Base-by-base conservation (phyloP, 108 stramenopile genomes). In the Thalassiosira profunda region DNA sequence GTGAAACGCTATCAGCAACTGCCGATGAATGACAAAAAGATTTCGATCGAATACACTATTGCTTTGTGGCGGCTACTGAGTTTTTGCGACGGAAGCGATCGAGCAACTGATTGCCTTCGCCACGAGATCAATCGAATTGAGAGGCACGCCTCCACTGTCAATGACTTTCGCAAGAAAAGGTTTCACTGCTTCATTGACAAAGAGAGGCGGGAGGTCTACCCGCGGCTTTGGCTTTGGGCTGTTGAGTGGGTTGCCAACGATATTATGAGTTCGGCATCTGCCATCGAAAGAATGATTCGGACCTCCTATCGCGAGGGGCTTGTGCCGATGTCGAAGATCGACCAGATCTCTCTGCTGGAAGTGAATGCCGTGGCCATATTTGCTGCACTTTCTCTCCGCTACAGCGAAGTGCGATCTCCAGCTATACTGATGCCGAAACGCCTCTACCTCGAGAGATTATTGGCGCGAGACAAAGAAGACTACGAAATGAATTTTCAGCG, bases 181-280 rank as follows among this genome's bases (percentile, higher is more conserved):
- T 2, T 38, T n/a, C 43, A 54, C 7, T 46, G 42, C 14, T 58
- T 31, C 42, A 58, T 67, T 20, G 46, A 44, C 25, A 24, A 34
- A 3, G 37, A 59, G 37, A 40, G 2, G 9, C n/a, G n/a, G n/a
- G 41, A 59, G 47, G 28, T 47, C 18, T 49, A 38, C 20, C 58
- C 45, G 30, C 56, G 46, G n/a, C 42, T 60, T 9, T 60, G 56
- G 67, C 26, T 59, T 38, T 60, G 67, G 58, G 57, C 67, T 37
- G 53, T 36, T 42, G 67, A 58, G 26, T 49, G 48, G 28, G 43
- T 30, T 11, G n/a, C 24, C 24, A 46, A 45, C 35, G 21, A 60
- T 58, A 30, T 60, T 7, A 69, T 69, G 57, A 48, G 59, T 24
- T 30, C 70, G 20, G 20, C 62, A 8, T n/a, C 28, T n/a, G 70